Conservation (phyloP, 2,329 filamentous ascomycete genomes). For the Colletotrichum karsti region DNA sequence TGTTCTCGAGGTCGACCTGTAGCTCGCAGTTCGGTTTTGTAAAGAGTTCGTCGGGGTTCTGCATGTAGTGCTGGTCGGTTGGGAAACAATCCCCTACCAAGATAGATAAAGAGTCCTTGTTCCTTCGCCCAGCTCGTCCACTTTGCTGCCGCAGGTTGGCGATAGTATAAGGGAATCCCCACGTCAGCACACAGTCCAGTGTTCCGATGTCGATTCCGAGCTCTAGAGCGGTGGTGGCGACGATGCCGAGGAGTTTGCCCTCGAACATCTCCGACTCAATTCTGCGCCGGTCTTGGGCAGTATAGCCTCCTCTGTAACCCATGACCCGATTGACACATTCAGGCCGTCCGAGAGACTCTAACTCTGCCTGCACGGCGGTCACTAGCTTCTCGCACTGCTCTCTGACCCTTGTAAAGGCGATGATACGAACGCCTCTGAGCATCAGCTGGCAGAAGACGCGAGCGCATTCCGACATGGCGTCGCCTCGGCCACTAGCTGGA, state of each 20-base stretch:
- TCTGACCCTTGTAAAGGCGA: slow-evolving; percentile 89
- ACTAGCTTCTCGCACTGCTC: slow-evolving; percentile 90
- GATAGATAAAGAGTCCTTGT: slow-evolving; percentile 92
- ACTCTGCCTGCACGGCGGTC: slow-evolving; percentile 79
- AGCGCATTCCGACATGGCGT: slow-evolving; percentile 85
- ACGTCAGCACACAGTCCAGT: slow-evolving; percentile 90
- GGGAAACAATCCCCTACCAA: slow-evolving; percentile 89
- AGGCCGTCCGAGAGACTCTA: slow-evolving; percentile 74
- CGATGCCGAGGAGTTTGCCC: slow-evolving; percentile 89
- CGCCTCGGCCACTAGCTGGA: slow-evolving; percentile 85
- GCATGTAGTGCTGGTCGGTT: slow-evolving; percentile 96
- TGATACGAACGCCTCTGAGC: slow-evolving; percentile 86
- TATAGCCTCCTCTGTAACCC: slow-evolving; percentile 96
- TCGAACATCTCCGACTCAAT: slow-evolving; percentile 99
- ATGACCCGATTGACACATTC: slow-evolving; percentile 86
- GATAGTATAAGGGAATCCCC: slow-evolving; percentile 95
- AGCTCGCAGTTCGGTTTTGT: slow-evolving; percentile 89
- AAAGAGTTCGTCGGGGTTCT: slow-evolving; percentile 93
- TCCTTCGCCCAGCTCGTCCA: slow-evolving; percentile 88
- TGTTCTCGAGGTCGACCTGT: slow-evolving; percentile 90
- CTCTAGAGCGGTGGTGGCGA: slow-evolving; percentile 93
- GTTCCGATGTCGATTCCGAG: slow-evolving; percentile 95
- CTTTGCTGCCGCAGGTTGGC: slow-evolving; percentile 95
- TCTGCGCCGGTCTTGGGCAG: slow-evolving; percentile 83
- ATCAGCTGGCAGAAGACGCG: slow-evolving; percentile 91